Conservation (phyloP, 768 basidiomycete genomes). For the Amanita exitialis region DNA sequence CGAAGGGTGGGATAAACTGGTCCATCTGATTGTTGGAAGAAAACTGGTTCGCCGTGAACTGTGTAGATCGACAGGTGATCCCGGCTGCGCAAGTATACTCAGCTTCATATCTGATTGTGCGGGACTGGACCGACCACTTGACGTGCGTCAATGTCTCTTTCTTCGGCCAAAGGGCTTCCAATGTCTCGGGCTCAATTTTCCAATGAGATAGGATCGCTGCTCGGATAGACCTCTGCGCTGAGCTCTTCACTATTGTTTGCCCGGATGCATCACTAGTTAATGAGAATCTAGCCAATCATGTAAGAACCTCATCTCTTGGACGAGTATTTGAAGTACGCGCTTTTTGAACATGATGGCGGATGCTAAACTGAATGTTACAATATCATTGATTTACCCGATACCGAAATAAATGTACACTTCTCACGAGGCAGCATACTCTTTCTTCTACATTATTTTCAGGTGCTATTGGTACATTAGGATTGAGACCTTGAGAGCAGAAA, state of each 20-base stretch:
- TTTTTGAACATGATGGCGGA: slow-evolving; percentile 60
- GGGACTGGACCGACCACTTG: slow-evolving; percentile 66
- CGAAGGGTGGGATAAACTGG: slow-evolving; percentile 85
- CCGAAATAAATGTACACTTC: neutral
- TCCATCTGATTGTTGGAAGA: slow-evolving; percentile 96
- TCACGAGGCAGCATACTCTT: neutral
- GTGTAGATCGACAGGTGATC: slow-evolving; percentile 94
- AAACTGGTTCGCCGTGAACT: slow-evolving; percentile 75
- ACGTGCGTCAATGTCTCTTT: slow-evolving; percentile 90
- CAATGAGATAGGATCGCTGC: slow-evolving; percentile 72
- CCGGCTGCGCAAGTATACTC: slow-evolving; percentile 48
- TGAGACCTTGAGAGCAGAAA: slow-evolving; percentile 19
- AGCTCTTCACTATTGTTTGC: slow-evolving; percentile 88
- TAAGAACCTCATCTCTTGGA: slow-evolving; percentile 7
- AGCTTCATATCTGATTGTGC: slow-evolving; percentile 6
- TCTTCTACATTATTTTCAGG: slow-evolving; percentile 32
- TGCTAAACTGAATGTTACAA: neutral
- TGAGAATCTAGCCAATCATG: slow-evolving; percentile 41
- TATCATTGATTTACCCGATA: neutral
- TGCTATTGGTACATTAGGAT: slow-evolving; percentile 34
- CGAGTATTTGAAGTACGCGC: slow-evolving; percentile 23
- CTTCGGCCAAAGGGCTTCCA: slow-evolving; percentile 97
- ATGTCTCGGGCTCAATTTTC: slow-evolving; percentile 66
- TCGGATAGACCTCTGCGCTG: slow-evolving; percentile 86
- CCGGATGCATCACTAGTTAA: slow-evolving; percentile 76